Evolutionary conservation across 2,329 filamentous ascomycete genomes (phyloP).

Genomic region (Trichoderma cornu-damae): DNA sequence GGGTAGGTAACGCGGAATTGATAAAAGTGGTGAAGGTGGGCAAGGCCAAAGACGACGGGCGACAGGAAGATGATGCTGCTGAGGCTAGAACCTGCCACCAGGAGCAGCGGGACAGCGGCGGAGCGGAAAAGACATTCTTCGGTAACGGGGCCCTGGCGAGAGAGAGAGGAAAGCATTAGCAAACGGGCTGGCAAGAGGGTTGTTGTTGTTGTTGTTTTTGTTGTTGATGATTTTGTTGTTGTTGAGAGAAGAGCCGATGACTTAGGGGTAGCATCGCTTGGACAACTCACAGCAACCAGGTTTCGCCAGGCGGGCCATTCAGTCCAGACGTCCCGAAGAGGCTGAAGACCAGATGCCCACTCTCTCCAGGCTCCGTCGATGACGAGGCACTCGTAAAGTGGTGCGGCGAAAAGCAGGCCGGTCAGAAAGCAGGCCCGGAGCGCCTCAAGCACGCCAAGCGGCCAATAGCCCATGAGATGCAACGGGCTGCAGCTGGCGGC

Average conservation of each 20-base stretch:
- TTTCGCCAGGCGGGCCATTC: conserved; percentile 86
- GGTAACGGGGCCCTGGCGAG: conserved; percentile 68
- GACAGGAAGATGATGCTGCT: conserved; percentile 68
- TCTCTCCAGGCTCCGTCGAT: conserved; percentile 65
- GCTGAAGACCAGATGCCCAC: conserved; percentile 50
- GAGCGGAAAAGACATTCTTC: conserved; percentile 94
- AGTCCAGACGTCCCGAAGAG: conserved; percentile 55
- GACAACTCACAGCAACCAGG: conserved; percentile 65
- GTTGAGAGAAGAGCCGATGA: not conserved
- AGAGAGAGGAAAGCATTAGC: not conserved
- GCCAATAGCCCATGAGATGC: conserved; percentile 76
- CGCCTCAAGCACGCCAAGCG: conserved; percentile 61
- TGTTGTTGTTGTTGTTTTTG: too few relatives aligned
- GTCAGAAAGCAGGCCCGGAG: conserved; percentile 64
- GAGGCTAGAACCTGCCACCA: conserved; percentile 59
- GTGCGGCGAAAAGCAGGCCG: conserved; percentile 72
- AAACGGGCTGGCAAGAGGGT: not conserved
- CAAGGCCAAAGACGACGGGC: conserved; percentile 85
- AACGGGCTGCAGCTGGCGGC: conserved; percentile 44
- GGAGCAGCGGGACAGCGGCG: conserved; percentile 74
- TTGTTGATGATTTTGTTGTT: too few relatives aligned
- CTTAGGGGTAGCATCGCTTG: not conserved
- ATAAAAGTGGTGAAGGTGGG: conserved; percentile 93
- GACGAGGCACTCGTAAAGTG: conserved; percentile 73
- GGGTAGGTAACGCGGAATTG: conserved; percentile 83